Evolutionary conservation across 208 protist genomes (phyloP), one percentile per base, ranked within the genome.

Genomic region (Leishmania lainsoni): DNA sequence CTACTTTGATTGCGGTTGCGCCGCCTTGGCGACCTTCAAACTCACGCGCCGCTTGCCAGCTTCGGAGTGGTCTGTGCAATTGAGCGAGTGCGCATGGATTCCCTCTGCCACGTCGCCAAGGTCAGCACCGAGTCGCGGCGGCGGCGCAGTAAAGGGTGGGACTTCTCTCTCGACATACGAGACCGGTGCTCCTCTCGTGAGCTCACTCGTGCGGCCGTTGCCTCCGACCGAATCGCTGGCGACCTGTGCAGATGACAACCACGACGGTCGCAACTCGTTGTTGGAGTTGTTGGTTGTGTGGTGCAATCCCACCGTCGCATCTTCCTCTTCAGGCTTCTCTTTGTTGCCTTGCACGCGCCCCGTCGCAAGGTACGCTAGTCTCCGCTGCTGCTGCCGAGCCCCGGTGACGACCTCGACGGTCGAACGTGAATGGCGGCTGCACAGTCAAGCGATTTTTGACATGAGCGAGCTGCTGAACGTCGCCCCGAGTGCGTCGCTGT

Each of bases 11-110:
- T 86, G 78, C 45, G 82, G 82, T n/a, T 81, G 78, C 66, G 22
- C 72, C 20, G 78, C 82, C 10, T 61, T 86, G 51, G 82, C 74
- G 26, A 86, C 73, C 20, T 86, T 82, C 45, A 49, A 26, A 14
- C 61, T 81, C 4, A 71, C 61, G 32, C 65, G 52, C 29, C 29
- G 26, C 39, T 22, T 52, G 51, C 51, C 52, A 61, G 29, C 51
- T 54, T 42, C 26, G 39, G 72, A 61, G 51, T 76, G 72, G 72
- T 61, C 51, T 22, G 72, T 61, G 51, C 51, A 42, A 14, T 17
- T 76, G 51, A 14, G 48, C 32, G 52, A 52, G 16, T 76, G 51
- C 32, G 52, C 26, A 45, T 76, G 72, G 72, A 76, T 76, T 61
- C 72, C 72, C 26, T 76, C 51, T 75, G 16, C 29, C 48, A 10